Evolutionary conservation across 2,329 filamentous ascomycete genomes (phyloP).

Genomic region (Penicillium sp.): DNA sequence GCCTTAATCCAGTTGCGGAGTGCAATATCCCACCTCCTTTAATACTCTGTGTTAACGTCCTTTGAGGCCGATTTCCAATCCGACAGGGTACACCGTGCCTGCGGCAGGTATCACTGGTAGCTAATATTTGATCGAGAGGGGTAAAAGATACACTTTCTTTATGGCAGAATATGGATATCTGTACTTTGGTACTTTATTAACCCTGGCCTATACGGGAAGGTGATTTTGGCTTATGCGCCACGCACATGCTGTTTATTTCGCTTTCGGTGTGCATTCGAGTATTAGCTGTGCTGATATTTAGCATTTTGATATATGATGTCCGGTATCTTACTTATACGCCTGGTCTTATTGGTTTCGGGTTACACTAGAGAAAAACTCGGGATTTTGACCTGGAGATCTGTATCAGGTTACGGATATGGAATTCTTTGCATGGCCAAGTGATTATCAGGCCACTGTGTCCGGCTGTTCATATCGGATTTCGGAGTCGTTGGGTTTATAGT

Average conservation of each 20-base stretch:
- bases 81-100: constrained; percentile 2
- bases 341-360: neutral
- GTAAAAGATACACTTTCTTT: neutral
- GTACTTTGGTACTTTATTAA: neutral
- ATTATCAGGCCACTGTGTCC: neutral
- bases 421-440: neutral
- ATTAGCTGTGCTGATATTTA: neutral
- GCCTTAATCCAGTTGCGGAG: constrained; percentile 4
- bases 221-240: neutral
- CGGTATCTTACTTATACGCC: neutral
- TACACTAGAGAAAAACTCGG: constrained; percentile 1
- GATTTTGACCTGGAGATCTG: neutral
- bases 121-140: neutral
- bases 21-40: constrained; percentile 12
- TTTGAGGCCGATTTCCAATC: constrained; percentile 11
- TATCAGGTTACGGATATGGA: neutral
- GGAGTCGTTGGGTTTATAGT: neutral
- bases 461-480: neutral
- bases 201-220: neutral
- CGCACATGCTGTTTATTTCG: neutral
- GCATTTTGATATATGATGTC: neutral
- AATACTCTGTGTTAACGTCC: constrained; percentile 22
- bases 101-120: constrained; percentile 5
- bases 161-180: neutral
- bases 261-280: neutral